phyloP scores from a whole-genome alignment of 441 rosid species.

The Euphorbia schlechtendalii region DNA sequence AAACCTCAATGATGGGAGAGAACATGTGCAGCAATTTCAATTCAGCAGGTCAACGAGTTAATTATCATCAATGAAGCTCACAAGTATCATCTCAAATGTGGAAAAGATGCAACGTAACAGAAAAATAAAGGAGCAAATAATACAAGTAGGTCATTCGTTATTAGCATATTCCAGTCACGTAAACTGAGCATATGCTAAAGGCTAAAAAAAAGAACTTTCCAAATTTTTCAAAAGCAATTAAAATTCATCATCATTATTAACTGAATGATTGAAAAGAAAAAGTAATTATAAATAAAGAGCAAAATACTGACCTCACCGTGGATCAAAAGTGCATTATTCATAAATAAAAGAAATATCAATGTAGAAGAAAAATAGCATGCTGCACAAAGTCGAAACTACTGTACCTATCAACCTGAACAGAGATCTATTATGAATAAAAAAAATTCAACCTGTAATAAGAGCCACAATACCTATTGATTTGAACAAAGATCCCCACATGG shows the following conservation, averaged over 20 bases:
- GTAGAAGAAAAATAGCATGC: too few species aligned
- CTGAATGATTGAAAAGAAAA: too few species aligned
- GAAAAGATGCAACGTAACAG: background rate
- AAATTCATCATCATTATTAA: background rate
- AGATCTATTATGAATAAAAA: background rate
- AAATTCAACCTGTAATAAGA: slow-evolving; percentile 17
- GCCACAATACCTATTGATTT: slow-evolving; percentile 44
- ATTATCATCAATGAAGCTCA: background rate
- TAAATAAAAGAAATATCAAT: slow-evolving; percentile 9
- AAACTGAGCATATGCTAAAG: background rate
- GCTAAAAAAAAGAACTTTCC: background rate
- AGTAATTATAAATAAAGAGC: background rate
- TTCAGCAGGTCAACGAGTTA: background rate
- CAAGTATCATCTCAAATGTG: background rate
- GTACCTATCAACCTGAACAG: background rate
- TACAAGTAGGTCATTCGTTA: background rate
- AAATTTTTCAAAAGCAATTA: slow-evolving; percentile 4
- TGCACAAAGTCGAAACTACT: background rate
- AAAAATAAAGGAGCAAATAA: background rate
- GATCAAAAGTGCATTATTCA: slow-evolving; percentile 9
- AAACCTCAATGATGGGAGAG: background rate
- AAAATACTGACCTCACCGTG: slow-evolving; percentile 68
- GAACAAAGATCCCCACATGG: too few species aligned
- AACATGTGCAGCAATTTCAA: background rate
- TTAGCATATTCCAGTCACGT: background rate